Conservation (phyloP, 805 yeast genomes). For the Wickerhamiella alocasiicola region DNA sequence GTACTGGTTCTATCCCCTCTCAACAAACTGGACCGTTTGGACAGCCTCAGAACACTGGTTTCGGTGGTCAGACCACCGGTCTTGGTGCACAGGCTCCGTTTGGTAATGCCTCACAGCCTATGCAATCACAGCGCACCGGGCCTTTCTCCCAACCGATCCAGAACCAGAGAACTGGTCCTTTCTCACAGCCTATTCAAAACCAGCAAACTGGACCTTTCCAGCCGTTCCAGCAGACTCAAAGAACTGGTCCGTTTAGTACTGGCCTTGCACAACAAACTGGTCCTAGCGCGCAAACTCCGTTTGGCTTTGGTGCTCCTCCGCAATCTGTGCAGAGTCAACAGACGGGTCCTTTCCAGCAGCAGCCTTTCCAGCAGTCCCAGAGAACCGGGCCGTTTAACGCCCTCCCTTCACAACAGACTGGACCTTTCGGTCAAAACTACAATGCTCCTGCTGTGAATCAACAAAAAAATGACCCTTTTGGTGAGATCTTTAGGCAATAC, state of each 20-base stretch:
- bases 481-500: constrained; percentile 4
- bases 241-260: constrained; percentile 5
- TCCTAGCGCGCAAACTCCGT: too few relatives aligned
- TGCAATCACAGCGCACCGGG: not conserved
- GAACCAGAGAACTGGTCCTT: constrained; percentile 5
- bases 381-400: constrained; percentile 11
- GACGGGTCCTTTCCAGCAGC: constrained; percentile 22
- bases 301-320: constrained; percentile 11
- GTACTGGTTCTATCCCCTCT: constrained; percentile 17
- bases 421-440: constrained; percentile 3
- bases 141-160: too few relatives aligned
- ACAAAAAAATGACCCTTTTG: constrained; percentile 17
- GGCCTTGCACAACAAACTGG: constrained; percentile 10
- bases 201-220: constrained; percentile 22
- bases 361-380: constrained; percentile 18
- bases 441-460: constrained; percentile 7
- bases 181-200: constrained; percentile 15
- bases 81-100: too few relatives aligned
- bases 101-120: too few relatives aligned
- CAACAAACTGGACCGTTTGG: constrained; percentile 15
- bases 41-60: constrained; percentile 5
- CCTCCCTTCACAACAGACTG: constrained; percentile 2
- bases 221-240: constrained; percentile 24
- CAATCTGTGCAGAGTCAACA: constrained; percentile 22
- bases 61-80: too few relatives aligned